Evolutionary conservation across 108 stramenopile genomes (phyloP).

Genomic region (Skeletonema costatum): DNA sequence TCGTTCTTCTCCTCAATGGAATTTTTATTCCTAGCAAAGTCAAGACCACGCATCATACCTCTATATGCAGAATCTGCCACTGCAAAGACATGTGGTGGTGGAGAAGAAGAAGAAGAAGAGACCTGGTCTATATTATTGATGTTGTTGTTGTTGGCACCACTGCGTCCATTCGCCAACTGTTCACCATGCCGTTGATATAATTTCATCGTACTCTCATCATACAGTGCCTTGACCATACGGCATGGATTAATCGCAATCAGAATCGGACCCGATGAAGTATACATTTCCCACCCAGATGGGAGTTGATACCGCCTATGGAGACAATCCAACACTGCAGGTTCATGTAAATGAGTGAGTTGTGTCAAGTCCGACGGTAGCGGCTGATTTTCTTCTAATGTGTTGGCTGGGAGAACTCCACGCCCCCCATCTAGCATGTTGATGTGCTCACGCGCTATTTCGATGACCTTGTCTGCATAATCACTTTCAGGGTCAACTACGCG

Average conservation of each 20-base stretch:
- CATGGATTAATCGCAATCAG: constrained; percentile 73
- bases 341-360: constrained; percentile 40
- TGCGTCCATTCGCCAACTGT: constrained; percentile 2
- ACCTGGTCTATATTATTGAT: neutral
- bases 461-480: constrained; percentile 10
- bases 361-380: constrained; percentile 27
- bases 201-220: constrained; percentile 42
- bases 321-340: constrained; percentile 47
- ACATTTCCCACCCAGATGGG: constrained; percentile 49
- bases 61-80: constrained; percentile 93
- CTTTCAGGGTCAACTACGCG: constrained; percentile 14
- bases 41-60: constrained; percentile 61
- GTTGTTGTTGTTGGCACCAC: neutral
- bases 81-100: constrained; percentile 81
- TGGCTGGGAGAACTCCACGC: constrained; percentile 21
- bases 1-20: constrained; percentile 18
- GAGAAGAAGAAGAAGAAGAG: constrained; percentile 9
- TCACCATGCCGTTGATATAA: constrained; percentile 42
- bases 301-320: constrained; percentile 34
- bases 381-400: neutral
- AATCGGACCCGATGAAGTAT: constrained; percentile 67
- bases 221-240: constrained; percentile 34
- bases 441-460: constrained; percentile 15
- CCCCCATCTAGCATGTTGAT: neutral
- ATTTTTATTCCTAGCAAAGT: constrained; percentile 33